Evolutionary conservation across 2,329 filamentous ascomycete species (phyloP), one percentile per base, ranked within the genome.

Genomic region (Colletotrichum plurivorum): DNA sequence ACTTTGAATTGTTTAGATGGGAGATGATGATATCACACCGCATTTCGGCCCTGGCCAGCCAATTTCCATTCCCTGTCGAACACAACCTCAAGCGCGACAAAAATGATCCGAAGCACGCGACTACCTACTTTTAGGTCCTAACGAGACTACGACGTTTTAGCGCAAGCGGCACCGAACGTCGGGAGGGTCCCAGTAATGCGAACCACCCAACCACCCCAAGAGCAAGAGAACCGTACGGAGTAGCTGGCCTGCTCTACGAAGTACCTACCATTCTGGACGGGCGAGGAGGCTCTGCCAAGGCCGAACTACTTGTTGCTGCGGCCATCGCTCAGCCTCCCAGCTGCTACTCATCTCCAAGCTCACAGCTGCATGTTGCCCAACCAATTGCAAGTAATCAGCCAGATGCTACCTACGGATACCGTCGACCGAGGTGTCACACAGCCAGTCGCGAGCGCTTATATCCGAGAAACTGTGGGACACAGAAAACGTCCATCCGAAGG

Each of bases 11-110:
- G 8, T 16, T 16, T 46, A 46, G 45, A 16, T 15, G 45, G 31
- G 41, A 18, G 5, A 20, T 20, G 12, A 55, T 67, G 63, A 67
- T 52, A 63, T 67, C 58, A 67, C 57, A 22, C 51, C 61, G 36
- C 63, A 61, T 54, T 27, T 49, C 63, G 16, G 45, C 27, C 41
- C 56, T 25, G 57, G 3, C 20, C 20, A 25, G 20, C 49, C 10
- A 59, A 55, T 54, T 59, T 55, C 53, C 18, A 59, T 8, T 20
- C 18, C 60, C 46, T 53, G 22, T 16, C 25, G 15, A n/a, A 15
- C 18, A 57, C 49, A 43, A 22, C 31, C 13, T 20, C 18, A n/a
- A n/a, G 41, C 41, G 64, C 64, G 43, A 45, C 22, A 27, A 43
- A 43, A 9, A 31, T 63, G 39, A 48, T 25, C 61, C 39, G 66